Evolutionary conservation across 345 rosid genomes (phyloP), one percentile per base, ranked within the genome.

Genomic region (Ceriops decandra): DNA sequence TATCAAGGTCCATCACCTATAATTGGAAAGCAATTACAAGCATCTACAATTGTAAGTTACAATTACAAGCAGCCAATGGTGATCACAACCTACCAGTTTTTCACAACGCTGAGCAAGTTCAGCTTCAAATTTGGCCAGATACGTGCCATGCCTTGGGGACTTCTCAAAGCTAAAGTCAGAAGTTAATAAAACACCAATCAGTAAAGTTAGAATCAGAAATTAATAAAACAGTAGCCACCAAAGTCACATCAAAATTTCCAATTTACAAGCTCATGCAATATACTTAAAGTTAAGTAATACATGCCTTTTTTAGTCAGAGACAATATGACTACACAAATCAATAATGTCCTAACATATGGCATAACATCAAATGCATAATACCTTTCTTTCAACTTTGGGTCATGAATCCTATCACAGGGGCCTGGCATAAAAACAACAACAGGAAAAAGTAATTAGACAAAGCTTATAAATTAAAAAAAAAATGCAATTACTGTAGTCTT

Each of bases 311-410:
- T 42, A 42, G 4, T 42, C 49, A 42, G 5, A 13, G 49, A 4
- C 1, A 11, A 42, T 0, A 11, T 42, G 49, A 13, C 17, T 7
- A 24, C 28, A 24, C 10, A 27, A 22, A 56, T 10, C 30, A 10
- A 56, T 54, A 3, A 54, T 21, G 28, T 54, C 59, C 59, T 15
- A n/a, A 4, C 2, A 1, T 24, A 9, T 56, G 49, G 19, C 5
- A 16, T 51, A 1, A 1, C 63, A 73, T 58, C 52, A 30, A 17
- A 42, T n/a, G 46, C 33, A 1, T 13, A 82, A 2, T 31, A 95
- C 99, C 91, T 92, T 80, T 95, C 99, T 78, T 92, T 92, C 86
- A 92, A 70, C 86, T 92, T 95, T 24, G 80, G 85, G 79, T 95
- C 99, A 74, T 95, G 99, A 81, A 95, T 84, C 71, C 88, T 88